These are phyloP conservation scores for Zhuliangozyma blackwelliae DNA, from an alignment of 1,139 yeast genomes.

Conservation along the genomic window DNA sequence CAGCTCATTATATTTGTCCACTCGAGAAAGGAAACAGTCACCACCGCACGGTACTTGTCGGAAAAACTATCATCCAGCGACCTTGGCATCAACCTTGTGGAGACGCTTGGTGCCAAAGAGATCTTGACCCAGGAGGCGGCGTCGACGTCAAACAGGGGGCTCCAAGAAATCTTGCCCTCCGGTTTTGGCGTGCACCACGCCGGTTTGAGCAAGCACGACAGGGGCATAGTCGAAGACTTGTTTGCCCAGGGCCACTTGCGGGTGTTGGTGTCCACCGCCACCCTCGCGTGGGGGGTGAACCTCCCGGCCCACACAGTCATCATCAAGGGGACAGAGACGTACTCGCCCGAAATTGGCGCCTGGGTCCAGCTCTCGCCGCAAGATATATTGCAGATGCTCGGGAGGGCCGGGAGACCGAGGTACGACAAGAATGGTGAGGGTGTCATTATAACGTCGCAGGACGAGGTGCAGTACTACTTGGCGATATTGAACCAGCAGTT, in stretches of 20 bases:
- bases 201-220: conserved; percentile 70
- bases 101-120: conserved; percentile 60
- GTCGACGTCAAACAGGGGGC: conserved; percentile 46
- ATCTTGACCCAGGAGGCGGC: conserved; percentile 63
- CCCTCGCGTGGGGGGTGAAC: conserved; percentile 98
- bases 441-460: conserved; percentile 82
- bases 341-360: conserved; percentile 82
- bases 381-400: conserved; percentile 91
- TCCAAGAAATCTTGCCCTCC: conserved; percentile 56
- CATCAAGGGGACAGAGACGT: conserved; percentile 91
- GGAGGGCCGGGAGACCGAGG: conserved; percentile 96
- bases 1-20: conserved; percentile 91
- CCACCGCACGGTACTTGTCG: conserved; percentile 73
- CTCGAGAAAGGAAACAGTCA: conserved; percentile 85
- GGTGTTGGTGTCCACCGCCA: conserved; percentile 88
- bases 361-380: conserved; percentile 93
- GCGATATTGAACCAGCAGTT: conserved; percentile 86
- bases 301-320: conserved; percentile 96
- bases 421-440: conserved; percentile 94
- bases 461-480: conserved; percentile 81
- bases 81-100: conserved; percentile 36
- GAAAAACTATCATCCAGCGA: conserved; percentile 59
- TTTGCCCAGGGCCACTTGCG: conserved; percentile 84
- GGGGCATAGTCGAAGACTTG: conserved; percentile 76
- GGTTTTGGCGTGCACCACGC: conserved; percentile 97